Percentiles rank a stretch among this genome's conserved stretches.
These are phyloP conservation scores for Fusarium sp. DNA, from an alignment of 2,329 filamentous ascomycete species.

Conservation along the genomic window DNA sequence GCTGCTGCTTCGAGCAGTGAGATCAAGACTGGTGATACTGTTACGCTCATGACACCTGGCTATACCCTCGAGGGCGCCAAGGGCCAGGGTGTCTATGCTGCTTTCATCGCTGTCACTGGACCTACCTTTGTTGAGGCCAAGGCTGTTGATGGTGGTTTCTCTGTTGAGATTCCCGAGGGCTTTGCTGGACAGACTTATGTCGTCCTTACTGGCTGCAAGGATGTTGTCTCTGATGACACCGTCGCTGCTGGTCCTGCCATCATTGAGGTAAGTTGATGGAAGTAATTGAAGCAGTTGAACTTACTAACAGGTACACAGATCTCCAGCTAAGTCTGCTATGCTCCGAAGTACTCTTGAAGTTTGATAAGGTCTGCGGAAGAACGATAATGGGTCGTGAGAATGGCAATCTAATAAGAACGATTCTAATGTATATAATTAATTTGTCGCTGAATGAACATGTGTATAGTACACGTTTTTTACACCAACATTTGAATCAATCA, in stretches of 20 bases:
- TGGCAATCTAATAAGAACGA: neutral
- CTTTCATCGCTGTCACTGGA: conserved; percentile 48
- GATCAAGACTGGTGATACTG: conserved; percentile 39
- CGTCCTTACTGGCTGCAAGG: conserved; percentile 52
- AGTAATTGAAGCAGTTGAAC: accelerated
- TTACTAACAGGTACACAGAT: conserved; percentile 1
- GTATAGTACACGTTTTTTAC: neutral
- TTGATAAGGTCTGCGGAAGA: accelerated
- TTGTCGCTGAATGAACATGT: neutral
- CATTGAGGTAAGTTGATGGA: conserved; percentile 38
- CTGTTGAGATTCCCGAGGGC: conserved; percentile 41
- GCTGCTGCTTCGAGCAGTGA: conserved; percentile 41
- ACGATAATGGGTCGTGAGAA: neutral
- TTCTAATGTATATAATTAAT: neutral
- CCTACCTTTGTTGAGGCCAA: conserved; percentile 37
- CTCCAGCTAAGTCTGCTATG: conserved; percentile 7
- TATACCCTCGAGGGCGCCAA: conserved; percentile 42
- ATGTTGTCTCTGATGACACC: conserved; percentile 49
- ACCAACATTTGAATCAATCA: too few species aligned
- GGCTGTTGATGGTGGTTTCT: conserved; percentile 38
- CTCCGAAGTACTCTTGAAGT: accelerated
- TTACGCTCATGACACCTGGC: conserved; percentile 43
- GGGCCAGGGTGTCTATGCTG: conserved; percentile 45
- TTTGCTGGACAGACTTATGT: conserved; percentile 54
- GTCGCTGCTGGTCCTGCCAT: conserved; percentile 52